Evolutionary conservation across 192 early-diverging fungal genomes (phyloP), one percentile per base, ranked within the genome.

Genomic region (Coemansia sp.): DNA sequence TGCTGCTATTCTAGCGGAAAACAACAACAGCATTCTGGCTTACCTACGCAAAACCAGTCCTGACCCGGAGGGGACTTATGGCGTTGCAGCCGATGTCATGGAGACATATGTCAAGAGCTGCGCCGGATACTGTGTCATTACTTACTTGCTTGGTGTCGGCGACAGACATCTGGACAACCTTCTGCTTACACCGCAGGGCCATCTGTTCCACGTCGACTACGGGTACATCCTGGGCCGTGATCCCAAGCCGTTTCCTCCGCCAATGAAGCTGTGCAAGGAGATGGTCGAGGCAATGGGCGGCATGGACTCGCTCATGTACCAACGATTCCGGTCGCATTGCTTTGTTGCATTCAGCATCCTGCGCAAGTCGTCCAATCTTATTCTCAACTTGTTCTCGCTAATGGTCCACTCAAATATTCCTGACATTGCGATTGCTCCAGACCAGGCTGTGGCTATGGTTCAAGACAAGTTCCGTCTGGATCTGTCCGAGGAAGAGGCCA

Each of bases 221-320:
- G 94, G 95, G 14, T 99, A 93, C 69, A 98, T 99, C 38, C 84
- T 99, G 8, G 98, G 98, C 6, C 84, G 98, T 46, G 98, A 99
- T 57, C 98, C 98, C 2, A 99, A 99, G 66, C 98, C 98, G 5
- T 99, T 99, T 81, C 98, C 98, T 37, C 96, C 98, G 12, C 98
- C 98, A 0, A 99, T 99, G 95, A 99, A 99, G 72, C 85, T 99
- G 33, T 95, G 91, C 65, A 96, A 95, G 63, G 98, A 99, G 82
- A 99, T 99, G 98, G 93, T 99, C 7, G 98, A 99, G 64, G 95
- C 91, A 0, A 96, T 99, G 94, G 98, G 98, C 34, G 96, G 96
- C 23, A 86, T 91, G 25, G 82, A 85, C 38, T 93, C 94, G 18
- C 86, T 81, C 15, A 84, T 87, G 55, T 99, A 94, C 78, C 90